A percentile compares a stretch with the other conserved stretches of the same genome.
phyloP scores from a whole-genome alignment of 192 early-diverging fungal genomes.

The Coemansia sp. region DNA sequence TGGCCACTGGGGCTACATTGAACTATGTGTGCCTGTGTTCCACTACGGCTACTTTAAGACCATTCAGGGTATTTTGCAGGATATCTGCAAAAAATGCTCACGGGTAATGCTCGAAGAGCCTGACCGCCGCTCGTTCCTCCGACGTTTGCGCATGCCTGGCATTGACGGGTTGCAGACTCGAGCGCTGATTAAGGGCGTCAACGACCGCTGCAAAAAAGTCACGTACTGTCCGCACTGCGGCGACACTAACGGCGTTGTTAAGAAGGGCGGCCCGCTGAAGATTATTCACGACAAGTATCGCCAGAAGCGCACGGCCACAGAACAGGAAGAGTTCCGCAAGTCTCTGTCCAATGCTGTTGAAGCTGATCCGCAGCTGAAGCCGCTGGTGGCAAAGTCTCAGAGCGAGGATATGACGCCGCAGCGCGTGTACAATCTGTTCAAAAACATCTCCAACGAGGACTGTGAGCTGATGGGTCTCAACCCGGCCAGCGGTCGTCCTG shows the following conservation, averaged over 20 bases:
- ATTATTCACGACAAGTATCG: constrained; percentile 94
- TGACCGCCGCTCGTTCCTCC: constrained; percentile 69
- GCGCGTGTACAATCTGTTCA: constrained; percentile 81
- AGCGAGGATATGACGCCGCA: constrained; percentile 95
- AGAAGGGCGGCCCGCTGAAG: constrained; percentile 93
- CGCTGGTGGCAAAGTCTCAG: constrained; percentile 71
- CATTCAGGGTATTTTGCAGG: constrained; percentile 85
- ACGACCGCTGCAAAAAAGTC: constrained; percentile 84
- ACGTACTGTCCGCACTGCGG: constrained; percentile 80
- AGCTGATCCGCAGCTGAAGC: constrained; percentile 71
- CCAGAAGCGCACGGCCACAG: constrained; percentile 74
- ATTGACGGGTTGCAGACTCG: constrained; percentile 81
- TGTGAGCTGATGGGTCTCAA: constrained; percentile 93
- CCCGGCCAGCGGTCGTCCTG: constrained; percentile 80
- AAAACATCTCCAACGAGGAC: constrained; percentile 87
- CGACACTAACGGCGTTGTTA: constrained; percentile 83
- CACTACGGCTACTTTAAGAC: constrained; percentile 97
- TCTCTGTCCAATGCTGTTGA: constrained; percentile 75
- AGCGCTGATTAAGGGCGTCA: constrained; percentile 78
- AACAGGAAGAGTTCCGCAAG: constrained; percentile 70
- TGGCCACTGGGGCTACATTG: constrained; percentile 95
- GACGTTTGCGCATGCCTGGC: constrained; percentile 68
- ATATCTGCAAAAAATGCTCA: constrained; percentile 95
- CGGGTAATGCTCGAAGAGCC: constrained; percentile 84
- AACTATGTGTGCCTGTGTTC: constrained; percentile 92